A percentile compares a stretch with the other conserved stretches of the same genome.
phyloP scores from a whole-genome alignment of 1,139 yeast genomes.

The Suhomyces panamericanus region DNA sequence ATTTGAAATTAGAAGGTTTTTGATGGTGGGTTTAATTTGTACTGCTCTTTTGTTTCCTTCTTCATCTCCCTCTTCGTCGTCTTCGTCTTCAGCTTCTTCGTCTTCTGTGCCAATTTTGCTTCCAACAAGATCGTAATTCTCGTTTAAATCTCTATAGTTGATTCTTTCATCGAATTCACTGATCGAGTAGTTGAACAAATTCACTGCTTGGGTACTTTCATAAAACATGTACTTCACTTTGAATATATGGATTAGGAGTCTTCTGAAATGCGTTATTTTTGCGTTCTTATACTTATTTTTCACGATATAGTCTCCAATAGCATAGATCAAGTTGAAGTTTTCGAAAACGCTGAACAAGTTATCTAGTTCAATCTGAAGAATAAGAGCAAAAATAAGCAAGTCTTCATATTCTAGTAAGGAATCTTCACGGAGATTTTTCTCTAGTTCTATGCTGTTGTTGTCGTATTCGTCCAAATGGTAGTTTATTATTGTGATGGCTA shows the following conservation, averaged over 20 bases:
- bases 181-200: constrained; percentile 40
- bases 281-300: constrained; percentile 23
- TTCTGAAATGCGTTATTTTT: constrained; percentile 18
- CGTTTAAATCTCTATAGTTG: constrained; percentile 39
- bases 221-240: constrained; percentile 32
- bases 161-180: constrained; percentile 30
- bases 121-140: constrained; percentile 33
- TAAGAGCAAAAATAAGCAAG: constrained; percentile 28
- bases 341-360: constrained; percentile 41
- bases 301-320: constrained; percentile 42
- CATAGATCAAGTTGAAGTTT: constrained; percentile 43
- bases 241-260: constrained; percentile 31
- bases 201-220: constrained; percentile 43
- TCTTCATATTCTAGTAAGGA: constrained; percentile 18
- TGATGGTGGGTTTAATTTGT: constrained; percentile 20
- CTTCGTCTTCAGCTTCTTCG: constrained; percentile 9
- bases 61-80: constrained; percentile 12
- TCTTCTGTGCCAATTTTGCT: constrained; percentile 13
- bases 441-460: constrained; percentile 28
- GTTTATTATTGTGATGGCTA: constrained; percentile 37
- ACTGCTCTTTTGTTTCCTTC: constrained; percentile 8
- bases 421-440: constrained; percentile 15
- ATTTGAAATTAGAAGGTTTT: constrained; percentile 19
- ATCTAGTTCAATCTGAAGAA: constrained; percentile 42
- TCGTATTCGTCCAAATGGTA: constrained; percentile 47